Base-by-base conservation (phyloP, 129 eudicot genomes). In the Arctium lappa region DNA sequence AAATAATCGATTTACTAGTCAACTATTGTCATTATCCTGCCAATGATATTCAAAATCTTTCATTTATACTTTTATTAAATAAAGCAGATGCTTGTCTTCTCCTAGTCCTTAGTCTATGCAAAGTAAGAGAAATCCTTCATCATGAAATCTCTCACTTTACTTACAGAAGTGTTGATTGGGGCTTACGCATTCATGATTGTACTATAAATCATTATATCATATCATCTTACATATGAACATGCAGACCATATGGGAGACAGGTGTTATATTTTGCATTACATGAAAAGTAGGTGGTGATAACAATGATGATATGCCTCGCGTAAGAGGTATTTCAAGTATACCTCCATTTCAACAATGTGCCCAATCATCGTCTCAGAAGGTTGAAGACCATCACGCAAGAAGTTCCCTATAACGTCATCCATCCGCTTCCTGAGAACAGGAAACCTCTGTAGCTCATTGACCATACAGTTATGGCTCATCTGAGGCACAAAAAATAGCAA, bases 281-380 rank as follows among this genome's bases (percentile, higher is more conserved):
- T 40, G 68, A 74, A 18, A 9, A 46, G 56, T 48, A 32, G 8
- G 18, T 39, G 8, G 75, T 63, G 44, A 40, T 16, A 56, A 11
- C 66, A 48, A 77, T 36, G 22, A 56, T 60, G n/a, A 22, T 32
- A 22, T 63, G 68, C 29, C 68, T 53, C 18, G 6, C 4, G 27
- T 13, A 53, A 15, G 7, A 53, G 29, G 9, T 60, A 60, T 16
- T 60, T 60, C 29, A 60, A 33, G 74, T 78, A 69, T 89, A 96
- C 99, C 99, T 96, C 97, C 98, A 93, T 96, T 79, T 96, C 99
- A 85, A 96, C 90, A 65, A 93, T 93, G 89, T 93, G 98, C 10
- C 97, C 97, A 71, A 96, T 93, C 99, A 96, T 96, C 74, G 97
- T 92, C 86, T 96, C 97, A 8, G 99, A 91, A 33, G 99, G 99